Base-by-base conservation (phyloP, 306 rosid genomes). In the Psophocarpus tetragonolobus region DNA sequence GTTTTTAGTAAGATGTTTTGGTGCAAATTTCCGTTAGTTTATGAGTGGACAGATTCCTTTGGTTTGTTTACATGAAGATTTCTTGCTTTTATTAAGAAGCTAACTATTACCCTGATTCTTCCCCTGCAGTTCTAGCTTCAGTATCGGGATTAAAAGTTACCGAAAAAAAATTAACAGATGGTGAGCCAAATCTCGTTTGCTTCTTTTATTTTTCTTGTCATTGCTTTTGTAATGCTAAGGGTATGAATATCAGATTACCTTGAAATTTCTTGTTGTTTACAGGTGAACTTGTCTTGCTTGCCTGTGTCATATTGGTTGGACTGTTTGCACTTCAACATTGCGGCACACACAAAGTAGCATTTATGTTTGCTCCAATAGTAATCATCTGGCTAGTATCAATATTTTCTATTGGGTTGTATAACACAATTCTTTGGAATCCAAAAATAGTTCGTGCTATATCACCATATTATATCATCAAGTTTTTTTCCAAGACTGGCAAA, bases 271-370 rank as follows among this genome's bases (percentile, higher is more conserved):
- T 65, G 13, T 61, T 81, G 50, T 81, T 64, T 80, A 73, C 77
- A 90, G 97, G 90, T 73, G 91, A 79, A 76, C 89, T 93, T 76
- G 81, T 91, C 66, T 71, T 91, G 86, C 82, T 92, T 70, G 94
- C 97, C 62, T 93, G 96, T 88, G 91, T 75, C 60, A 90, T 93
- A 78, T 87, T 93, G 88, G 82, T 90, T 74, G 97, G 94, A 24
- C 86, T 90, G 77, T 93, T 93, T 90, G 94, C 96, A 44, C 94
- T 92, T 76, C 97, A 92, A 87, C 97, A 92, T 74, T 86, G 69
- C 69, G 97, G 97, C 78, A 90, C 96, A 61, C 96, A 89, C 85
- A 90, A 83, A 78, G 97, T 92, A 35, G 94, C 94, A 26, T 90
- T 90, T 79, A 45, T 90, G 78, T 90, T 92, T 86, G 97, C 97